Evolutionary conservation across 768 basidiomycete species (phyloP).

Genomic region (Postia placenta): DNA sequence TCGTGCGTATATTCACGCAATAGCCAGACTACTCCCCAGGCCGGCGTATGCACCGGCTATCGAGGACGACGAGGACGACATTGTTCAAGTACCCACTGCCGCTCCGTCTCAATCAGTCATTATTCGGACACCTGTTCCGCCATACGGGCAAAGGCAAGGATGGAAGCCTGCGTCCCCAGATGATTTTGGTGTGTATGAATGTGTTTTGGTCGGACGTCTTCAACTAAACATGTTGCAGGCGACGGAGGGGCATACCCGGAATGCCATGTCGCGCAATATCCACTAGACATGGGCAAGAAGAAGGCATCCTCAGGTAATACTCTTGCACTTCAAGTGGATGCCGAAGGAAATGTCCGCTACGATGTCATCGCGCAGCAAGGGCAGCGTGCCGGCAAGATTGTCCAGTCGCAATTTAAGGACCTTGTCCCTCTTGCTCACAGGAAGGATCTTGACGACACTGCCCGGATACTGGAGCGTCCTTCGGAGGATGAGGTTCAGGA

Average conservation of each 20-base stretch:
- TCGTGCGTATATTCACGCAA: slow-evolving; percentile 8
- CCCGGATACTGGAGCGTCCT: slow-evolving; percentile 81
- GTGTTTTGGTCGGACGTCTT: slow-evolving; percentile 5
- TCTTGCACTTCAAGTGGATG: slow-evolving; percentile 92
- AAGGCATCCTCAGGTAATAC: slow-evolving; percentile 95
- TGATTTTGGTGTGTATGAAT: slow-evolving; percentile 68
- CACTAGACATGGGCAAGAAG: slow-evolving; percentile 91
- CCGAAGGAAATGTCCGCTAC: slow-evolving; percentile 94
- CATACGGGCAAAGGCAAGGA: slow-evolving; percentile 78
- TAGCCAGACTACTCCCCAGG: slow-evolving; percentile 64
- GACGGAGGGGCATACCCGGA: slow-evolving; percentile 90
- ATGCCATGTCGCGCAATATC: slow-evolving; percentile 97
- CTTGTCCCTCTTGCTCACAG: slow-evolving; percentile 88
- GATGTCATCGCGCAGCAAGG: slow-evolving; percentile 97
- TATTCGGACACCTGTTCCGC: slow-evolving; percentile 55
- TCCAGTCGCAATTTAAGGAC: slow-evolving; percentile 97
- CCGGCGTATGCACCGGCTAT: slow-evolving; percentile 49
- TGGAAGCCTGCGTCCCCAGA: slow-evolving; percentile 83
- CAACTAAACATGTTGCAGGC: slow-evolving; percentile 31
- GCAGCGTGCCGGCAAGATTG: slow-evolving; percentile 74
- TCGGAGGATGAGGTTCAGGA: slow-evolving; percentile 87
- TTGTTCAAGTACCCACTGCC: slow-evolving; percentile 22
- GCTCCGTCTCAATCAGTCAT: slow-evolving; percentile 35
- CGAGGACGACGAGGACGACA: slow-evolving; percentile 60
- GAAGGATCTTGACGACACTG: slow-evolving; percentile 76